phyloP scores from a whole-genome alignment of 192 early-diverging fungal genomes.

The Phlyctochytrium arcticum region DNA sequence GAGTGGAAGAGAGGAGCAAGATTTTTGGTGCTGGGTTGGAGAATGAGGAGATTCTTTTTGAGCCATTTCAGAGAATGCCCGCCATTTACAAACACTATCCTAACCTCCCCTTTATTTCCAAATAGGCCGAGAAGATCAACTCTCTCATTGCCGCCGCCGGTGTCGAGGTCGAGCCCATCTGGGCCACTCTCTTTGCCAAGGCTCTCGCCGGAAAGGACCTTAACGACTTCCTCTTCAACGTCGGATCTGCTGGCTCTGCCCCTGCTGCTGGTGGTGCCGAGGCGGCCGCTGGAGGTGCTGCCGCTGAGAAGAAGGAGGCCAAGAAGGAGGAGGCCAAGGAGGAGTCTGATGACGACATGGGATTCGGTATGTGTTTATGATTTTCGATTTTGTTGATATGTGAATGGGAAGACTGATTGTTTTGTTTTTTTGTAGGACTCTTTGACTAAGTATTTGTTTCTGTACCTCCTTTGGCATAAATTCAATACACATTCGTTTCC shows the following conservation, averaged over 20 bases:
- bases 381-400: background rate
- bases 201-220: slow-evolving; percentile 93
- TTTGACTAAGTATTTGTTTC: slow-evolving; percentile 39
- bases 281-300: slow-evolving; percentile 44
- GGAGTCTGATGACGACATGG: slow-evolving; percentile 52
- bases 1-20: background rate
- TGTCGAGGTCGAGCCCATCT: slow-evolving; percentile 88
- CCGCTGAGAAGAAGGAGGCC: slow-evolving; percentile 44
- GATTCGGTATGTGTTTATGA: slow-evolving; percentile 30
- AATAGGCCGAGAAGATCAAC: slow-evolving; percentile 87
- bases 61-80: too few species aligned
- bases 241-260: slow-evolving; percentile 59
- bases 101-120: background rate
- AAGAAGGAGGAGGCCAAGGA: slow-evolving; percentile 53
- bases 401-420: too few species aligned
- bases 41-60: too few species aligned
- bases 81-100: too few species aligned
- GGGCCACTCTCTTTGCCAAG: slow-evolving; percentile 96
- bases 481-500: too few species aligned
- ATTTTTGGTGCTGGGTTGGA: background rate
- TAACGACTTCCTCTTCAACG: slow-evolving; percentile 82
- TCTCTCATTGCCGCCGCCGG: slow-evolving; percentile 89
- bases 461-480: too few species aligned
- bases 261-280: slow-evolving; percentile 45
- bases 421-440: slow-evolving; percentile 16